Evolutionary conservation across 352 stramenopile species (phyloP).

Genomic region (Pythium graminicola): DNA sequence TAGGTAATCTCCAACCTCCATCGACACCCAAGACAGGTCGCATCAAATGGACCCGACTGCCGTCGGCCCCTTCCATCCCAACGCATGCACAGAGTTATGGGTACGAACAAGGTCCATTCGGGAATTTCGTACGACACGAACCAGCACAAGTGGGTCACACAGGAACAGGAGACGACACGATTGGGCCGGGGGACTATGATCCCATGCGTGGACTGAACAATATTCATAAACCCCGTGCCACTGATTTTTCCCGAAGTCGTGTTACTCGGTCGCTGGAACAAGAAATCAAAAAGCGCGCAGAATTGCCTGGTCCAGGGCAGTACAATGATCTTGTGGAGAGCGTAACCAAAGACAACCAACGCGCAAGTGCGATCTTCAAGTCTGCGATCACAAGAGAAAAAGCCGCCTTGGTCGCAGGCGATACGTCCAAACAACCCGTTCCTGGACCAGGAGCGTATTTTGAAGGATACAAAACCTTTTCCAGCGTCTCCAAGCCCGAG

Average conservation of each 20-base stretch:
- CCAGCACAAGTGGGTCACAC: slow-evolving; percentile 45
- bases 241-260: slow-evolving; percentile 66
- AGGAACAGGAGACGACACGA: slow-evolving; percentile 48
- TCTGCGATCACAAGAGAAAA: slow-evolving; percentile 53
- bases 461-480: slow-evolving; percentile 41
- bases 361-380: slow-evolving; percentile 68
- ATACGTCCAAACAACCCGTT: slow-evolving; percentile 30
- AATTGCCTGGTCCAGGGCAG: slow-evolving; percentile 52
- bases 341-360: slow-evolving; percentile 32
- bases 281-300: slow-evolving; percentile 48
- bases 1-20: slow-evolving; percentile 25
- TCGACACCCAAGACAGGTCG: slow-evolving; percentile 35
- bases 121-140: slow-evolving; percentile 67
- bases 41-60: slow-evolving; percentile 61
- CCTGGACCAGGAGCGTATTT: slow-evolving; percentile 65
- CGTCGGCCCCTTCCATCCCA: slow-evolving; percentile 68
- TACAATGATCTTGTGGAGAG: slow-evolving; percentile 35
- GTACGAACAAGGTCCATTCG: slow-evolving; percentile 65
- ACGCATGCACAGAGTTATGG: slow-evolving; percentile 69
- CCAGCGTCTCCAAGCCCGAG: slow-evolving; percentile 42
- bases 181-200: slow-evolving; percentile 68
- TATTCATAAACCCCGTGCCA: slow-evolving; percentile 52
- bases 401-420: slow-evolving; percentile 14
- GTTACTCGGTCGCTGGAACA: slow-evolving; percentile 55
- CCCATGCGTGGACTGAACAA: slow-evolving; percentile 57